These are phyloP conservation scores for Leishmania amazonensis DNA, from an alignment of 208 protist genomes.

Conservation along the genomic window DNA sequence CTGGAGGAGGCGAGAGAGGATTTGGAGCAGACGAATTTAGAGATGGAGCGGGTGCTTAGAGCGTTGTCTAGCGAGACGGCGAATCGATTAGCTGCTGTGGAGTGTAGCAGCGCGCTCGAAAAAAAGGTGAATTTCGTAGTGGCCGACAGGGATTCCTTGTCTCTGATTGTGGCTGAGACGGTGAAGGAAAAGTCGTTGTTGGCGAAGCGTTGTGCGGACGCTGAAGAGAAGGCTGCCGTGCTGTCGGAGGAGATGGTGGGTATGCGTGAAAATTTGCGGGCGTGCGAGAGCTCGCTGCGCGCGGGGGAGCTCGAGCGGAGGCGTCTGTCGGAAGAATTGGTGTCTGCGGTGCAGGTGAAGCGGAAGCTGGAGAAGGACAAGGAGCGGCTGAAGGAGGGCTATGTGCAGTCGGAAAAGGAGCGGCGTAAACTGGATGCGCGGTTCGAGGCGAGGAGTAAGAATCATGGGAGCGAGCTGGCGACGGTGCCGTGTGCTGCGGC, in stretches of 20 bases:
- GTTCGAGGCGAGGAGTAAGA: conserved; percentile 20
- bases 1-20: not conserved
- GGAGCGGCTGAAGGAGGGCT: conserved; percentile 30
- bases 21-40: not conserved
- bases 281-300: not conserved
- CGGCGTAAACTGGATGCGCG: conserved; percentile 17
- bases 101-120: fast-evolving
- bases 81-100: too few relatives aligned
- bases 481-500: not conserved
- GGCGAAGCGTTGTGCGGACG: not conserved
- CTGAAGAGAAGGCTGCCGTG: not conserved
- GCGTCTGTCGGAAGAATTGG: not conserved
- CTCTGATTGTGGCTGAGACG: not conserved
- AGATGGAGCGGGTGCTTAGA: not conserved
- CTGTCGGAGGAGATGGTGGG: not conserved
- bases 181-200: not conserved
- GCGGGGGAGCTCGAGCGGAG: not conserved
- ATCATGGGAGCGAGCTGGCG: not conserved
- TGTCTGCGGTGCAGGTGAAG: not conserved
- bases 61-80: too few relatives aligned
- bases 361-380: conserved; percentile 35
- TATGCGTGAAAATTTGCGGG: not conserved
- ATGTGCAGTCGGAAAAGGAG: conserved; percentile 28
- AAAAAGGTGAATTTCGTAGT: too few relatives aligned
- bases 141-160: not conserved